Conservation (phyloP, 192 early-diverging fungal genomes). For the Paraglomus occultum region DNA sequence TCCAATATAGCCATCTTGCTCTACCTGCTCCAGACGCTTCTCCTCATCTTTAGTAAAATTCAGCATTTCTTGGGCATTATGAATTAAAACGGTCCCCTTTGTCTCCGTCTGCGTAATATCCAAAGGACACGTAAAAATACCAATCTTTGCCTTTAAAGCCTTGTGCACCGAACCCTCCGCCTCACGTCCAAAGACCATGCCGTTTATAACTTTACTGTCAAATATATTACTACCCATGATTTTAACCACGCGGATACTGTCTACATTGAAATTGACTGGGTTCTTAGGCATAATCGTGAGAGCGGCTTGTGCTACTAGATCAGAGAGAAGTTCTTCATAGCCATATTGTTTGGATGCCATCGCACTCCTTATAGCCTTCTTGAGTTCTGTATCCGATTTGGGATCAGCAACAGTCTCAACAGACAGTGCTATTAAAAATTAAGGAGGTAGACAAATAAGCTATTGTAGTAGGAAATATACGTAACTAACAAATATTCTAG, state of each 20-base stretch:
- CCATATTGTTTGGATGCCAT: slow-evolving; percentile 96
- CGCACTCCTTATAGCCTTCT: slow-evolving; percentile 74
- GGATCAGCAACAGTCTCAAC: slow-evolving; percentile 61
- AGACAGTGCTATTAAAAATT: slow-evolving; percentile 63
- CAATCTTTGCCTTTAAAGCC: slow-evolving; percentile 87
- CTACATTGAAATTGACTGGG: slow-evolving; percentile 87
- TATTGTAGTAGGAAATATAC: background rate
- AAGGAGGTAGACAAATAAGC: slow-evolving; percentile 2
- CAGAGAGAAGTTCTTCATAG: slow-evolving; percentile 83
- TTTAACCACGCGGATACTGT: slow-evolving; percentile 95
- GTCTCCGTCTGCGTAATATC: slow-evolving; percentile 96
- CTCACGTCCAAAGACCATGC: slow-evolving; percentile 96
- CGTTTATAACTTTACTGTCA: slow-evolving; percentile 86
- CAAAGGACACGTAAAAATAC: slow-evolving; percentile 90
- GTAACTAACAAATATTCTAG: background rate
- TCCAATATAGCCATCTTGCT: background rate
- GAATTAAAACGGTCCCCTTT: slow-evolving; percentile 97
- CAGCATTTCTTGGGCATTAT: slow-evolving; percentile 95
- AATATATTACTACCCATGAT: slow-evolving; percentile 89
- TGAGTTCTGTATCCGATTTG: slow-evolving; percentile 57
- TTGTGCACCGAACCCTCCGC: slow-evolving; percentile 75
- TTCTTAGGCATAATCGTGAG: slow-evolving; percentile 88
- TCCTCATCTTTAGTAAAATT: slow-evolving; percentile 97
- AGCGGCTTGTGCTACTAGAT: slow-evolving; percentile 82
- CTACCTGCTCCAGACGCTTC: slow-evolving; percentile 75